These are phyloP conservation scores for Elongisporangium prolatum DNA, from an alignment of 352 stramenopile genomes.

Conservation along the genomic window DNA sequence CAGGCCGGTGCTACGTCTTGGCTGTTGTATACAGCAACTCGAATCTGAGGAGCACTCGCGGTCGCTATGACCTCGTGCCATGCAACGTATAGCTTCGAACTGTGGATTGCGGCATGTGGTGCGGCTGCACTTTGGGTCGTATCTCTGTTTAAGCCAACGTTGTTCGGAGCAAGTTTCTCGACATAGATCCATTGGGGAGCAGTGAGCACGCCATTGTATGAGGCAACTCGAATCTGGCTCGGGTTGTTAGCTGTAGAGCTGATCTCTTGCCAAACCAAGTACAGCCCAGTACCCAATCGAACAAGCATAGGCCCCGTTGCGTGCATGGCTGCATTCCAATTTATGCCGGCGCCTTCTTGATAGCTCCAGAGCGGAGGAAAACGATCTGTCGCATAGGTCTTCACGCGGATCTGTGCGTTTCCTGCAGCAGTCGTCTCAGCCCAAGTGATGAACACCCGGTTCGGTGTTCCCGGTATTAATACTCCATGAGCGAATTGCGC, in stretches of 20 bases:
- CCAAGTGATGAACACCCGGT: slow-evolving; percentile 39
- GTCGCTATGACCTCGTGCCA: slow-evolving; percentile 44
- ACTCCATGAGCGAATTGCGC: slow-evolving; percentile 17
- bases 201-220: slow-evolving; percentile 22
- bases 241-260: slow-evolving; percentile 21
- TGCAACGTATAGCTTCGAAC: slow-evolving; percentile 40
- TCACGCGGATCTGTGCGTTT: slow-evolving; percentile 39
- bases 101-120: slow-evolving; percentile 25
- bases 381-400: slow-evolving; percentile 25
- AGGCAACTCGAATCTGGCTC: slow-evolving; percentile 41
- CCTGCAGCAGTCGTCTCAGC: slow-evolving; percentile 23
- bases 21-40: slow-evolving; percentile 49
- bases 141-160: slow-evolving; percentile 44
- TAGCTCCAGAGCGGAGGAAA: slow-evolving; percentile 28
- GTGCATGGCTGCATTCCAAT: slow-evolving; percentile 36
- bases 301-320: slow-evolving; percentile 28
- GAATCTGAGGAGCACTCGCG: slow-evolving; percentile 26
- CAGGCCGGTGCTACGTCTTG: slow-evolving; percentile 33
- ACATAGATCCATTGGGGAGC: slow-evolving; percentile 36
- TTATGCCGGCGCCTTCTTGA: slow-evolving; percentile 47
- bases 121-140: slow-evolving; percentile 22
- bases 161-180: slow-evolving; percentile 12
- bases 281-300: slow-evolving; percentile 23
- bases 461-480: slow-evolving; percentile 13
- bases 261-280: slow-evolving; percentile 49